Evolutionary conservation across 2,329 filamentous ascomycete species (phyloP), one percentile per base, ranked within the genome.

Genomic region (Botrytis paeoniae): DNA sequence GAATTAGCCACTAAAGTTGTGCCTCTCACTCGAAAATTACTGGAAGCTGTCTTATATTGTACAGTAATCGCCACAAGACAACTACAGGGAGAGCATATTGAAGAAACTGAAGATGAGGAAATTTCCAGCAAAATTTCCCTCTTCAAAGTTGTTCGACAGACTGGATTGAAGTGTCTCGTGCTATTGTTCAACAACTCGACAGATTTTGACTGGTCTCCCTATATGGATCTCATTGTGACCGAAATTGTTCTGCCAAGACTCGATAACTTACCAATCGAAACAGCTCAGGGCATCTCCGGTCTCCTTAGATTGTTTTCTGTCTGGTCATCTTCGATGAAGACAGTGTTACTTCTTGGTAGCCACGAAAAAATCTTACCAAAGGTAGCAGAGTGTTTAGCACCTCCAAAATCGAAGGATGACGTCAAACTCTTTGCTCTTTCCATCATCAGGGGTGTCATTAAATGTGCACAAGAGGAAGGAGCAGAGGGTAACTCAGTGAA

Each of bases 241-340:
- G 91, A 97, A 79, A 84, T 97, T 39, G 86, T 99, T 63, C 89
- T 89, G 69, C 93, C 93, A 29, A 88, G 94, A 76, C 85, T 98
- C 29, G 88, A 91, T 3, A 93, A 92, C 73, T 88, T 99, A 71
- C 89, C 94, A 0, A 85, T 88, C 8, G 96, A 99, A 83, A 97
- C 93, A 61, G 92, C 94, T 0, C 95, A 99, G 80, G 93, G 94
- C 22, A 86, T 98, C 12, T 98, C 96, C 4, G 93, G 91, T 25
- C 88, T 94, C 59, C 87, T 98, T 75, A 91, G 91, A 75, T 85
- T 99, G 8, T 89, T 99, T 75, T 90, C 89, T 5, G 92, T 92
- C 1, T 97, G 95, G 93, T 91, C 93, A 5, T 87, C 88, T 73
- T 86, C 91, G 35, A 85, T 89, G 0, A 87, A 86, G 74, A 91